Evolutionary conservation across 352 stramenopile genomes (phyloP).

Genomic region (Globisporangium apiculatum): DNA sequence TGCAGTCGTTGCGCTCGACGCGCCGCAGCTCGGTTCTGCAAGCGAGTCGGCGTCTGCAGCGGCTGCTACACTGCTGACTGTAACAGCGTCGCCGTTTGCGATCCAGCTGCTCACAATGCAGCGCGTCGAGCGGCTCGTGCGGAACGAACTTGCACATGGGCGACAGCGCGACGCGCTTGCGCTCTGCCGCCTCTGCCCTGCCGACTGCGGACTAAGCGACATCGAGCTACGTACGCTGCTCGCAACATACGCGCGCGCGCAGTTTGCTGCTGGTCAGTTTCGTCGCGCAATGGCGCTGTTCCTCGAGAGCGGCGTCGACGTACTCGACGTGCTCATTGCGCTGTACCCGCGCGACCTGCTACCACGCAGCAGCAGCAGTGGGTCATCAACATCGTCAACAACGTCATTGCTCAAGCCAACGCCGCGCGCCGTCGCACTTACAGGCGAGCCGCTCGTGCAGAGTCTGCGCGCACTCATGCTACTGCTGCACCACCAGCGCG

Average conservation of each 20-base stretch:
- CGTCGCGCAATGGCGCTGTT: constrained; percentile 61
- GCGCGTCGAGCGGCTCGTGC: constrained; percentile 41
- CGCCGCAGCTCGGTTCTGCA: constrained; percentile 4
- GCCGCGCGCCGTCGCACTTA: constrained; percentile 9
- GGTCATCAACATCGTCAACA: too few relatives aligned
- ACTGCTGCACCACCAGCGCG: constrained; percentile 40
- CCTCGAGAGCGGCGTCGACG: constrained; percentile 29
- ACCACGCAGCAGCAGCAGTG: constrained; percentile 36
- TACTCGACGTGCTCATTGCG: constrained; percentile 58
- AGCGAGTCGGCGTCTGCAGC: constrained; percentile 24
- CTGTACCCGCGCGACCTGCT: constrained; percentile 68
- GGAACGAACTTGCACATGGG: constrained; percentile 23
- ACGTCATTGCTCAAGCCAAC: constrained; percentile 6
- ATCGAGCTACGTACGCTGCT: constrained; percentile 47
- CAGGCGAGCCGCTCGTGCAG: constrained; percentile 41
- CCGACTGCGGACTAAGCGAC: constrained; percentile 51
- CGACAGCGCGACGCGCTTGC: constrained; percentile 51
- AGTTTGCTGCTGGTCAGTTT: constrained; percentile 40
- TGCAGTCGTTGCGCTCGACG: constrained; percentile 15
- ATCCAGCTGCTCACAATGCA: constrained; percentile 51
- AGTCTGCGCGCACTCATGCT: constrained; percentile 47
- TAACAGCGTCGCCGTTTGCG: constrained; percentile 31
- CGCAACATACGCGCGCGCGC: constrained; percentile 41
- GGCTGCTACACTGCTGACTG: constrained; percentile 18
- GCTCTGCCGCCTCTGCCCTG: constrained; percentile 59